Conservation (phyloP, 2,329 filamentous ascomycete genomes). For the Verticillium longisporum region DNA sequence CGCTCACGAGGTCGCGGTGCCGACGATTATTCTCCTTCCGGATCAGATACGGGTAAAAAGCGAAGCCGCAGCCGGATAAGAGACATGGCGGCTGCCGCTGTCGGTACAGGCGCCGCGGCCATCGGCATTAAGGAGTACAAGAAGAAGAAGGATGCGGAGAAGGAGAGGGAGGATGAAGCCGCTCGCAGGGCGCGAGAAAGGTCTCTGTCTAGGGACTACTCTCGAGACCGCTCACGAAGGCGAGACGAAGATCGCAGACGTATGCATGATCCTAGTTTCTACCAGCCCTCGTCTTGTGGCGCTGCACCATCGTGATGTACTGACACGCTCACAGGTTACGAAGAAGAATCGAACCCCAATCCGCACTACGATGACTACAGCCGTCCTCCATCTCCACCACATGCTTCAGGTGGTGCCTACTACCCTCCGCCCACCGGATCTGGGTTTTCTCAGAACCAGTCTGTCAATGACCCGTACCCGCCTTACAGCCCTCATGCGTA, state of each 20-base stretch:
- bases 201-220: conserved; percentile 12
- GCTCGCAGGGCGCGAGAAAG: conserved; percentile 10
- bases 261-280: conserved; percentile 14
- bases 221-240: conserved; percentile 13
- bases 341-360: conserved; percentile 26
- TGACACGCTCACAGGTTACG: conserved; percentile 22
- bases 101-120: conserved; percentile 53
- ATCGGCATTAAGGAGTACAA: conserved; percentile 56
- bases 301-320: background rate
- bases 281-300: background rate
- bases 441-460: conserved; percentile 24
- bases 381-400: conserved; percentile 38
- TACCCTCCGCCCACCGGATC: conserved; percentile 31
- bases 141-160: conserved; percentile 39
- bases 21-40: conserved; percentile 26
- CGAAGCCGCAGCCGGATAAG: conserved; percentile 49
- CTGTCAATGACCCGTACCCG: conserved; percentile 23
- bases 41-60: conserved; percentile 30
- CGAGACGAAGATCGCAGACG: conserved; percentile 24
- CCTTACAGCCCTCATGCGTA: conserved; percentile 38
- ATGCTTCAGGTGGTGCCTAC: conserved; percentile 44
- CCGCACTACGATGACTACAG: conserved; percentile 27
- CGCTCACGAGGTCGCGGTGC: conserved; percentile 26
- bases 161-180: conserved; percentile 26
- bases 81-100: conserved; percentile 47